Evolutionary conservation across 129 eudicot genomes (phyloP).

Genomic region (Centella asiatica): DNA sequence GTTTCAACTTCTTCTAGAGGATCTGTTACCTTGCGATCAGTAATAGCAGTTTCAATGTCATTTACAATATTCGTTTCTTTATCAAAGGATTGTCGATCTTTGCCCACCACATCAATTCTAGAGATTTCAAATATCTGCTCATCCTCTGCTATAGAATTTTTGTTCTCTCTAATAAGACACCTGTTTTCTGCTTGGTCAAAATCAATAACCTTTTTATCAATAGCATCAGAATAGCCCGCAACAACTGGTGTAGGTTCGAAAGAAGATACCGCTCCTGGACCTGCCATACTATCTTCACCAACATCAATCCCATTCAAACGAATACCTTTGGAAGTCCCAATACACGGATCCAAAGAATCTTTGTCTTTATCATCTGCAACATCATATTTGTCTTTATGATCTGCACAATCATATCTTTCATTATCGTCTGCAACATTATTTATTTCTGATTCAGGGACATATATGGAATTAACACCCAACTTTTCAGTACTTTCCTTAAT

Average conservation of each 20-base stretch:
- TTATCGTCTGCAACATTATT: constrained; percentile 2
- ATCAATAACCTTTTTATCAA: background rate
- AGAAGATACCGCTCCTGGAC: constrained; percentile 10
- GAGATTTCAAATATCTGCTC: background rate
- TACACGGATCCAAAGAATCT: background rate
- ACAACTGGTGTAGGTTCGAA: constrained; percentile 12
- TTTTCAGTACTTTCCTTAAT: constrained; percentile 8
- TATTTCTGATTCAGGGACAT: background rate
- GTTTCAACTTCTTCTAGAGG: background rate
- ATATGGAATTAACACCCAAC: background rate
- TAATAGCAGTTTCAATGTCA: background rate
- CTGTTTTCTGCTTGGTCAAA: background rate
- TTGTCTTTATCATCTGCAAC: constrained; percentile 2
- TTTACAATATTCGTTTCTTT: too few species aligned
- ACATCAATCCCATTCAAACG: background rate
- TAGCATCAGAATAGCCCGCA: constrained; percentile 3
- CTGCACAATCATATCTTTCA: too few species aligned
- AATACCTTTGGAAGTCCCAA: background rate
- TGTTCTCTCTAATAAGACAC: background rate
- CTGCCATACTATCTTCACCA: constrained; percentile 17
- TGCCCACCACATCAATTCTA: constrained; percentile 10
- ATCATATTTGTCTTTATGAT: background rate
- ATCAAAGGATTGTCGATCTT: too few species aligned
- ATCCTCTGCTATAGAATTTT: background rate
- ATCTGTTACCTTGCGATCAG: background rate